Base-by-base conservation (phyloP, 106 monocot species). In the Phalaenopsis equestris region DNA sequence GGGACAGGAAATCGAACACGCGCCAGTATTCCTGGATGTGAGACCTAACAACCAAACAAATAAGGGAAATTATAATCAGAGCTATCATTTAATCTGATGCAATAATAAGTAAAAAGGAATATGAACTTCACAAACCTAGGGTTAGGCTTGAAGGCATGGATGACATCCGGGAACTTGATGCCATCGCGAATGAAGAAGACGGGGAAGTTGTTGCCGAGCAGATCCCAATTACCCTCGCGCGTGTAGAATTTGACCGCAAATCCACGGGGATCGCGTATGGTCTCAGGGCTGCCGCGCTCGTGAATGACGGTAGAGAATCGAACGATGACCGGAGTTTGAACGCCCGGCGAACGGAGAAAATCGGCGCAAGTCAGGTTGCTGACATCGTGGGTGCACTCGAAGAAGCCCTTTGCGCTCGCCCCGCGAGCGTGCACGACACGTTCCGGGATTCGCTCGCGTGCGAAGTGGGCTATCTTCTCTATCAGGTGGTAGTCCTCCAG, bases 11-110 rank as follows among this genome's bases (percentile, higher is more conserved):
- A 84, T 94, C 94, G 75, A 94, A 90, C 24, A 94, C 91, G 21
- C 94, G 75, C 94, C 94, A 94, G 81, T 94, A 94, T 80, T 94
- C 94, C 84, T 94, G 91, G 80, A 94, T 84, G 83, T 94, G 91
- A 19, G 93, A 94, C 75, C 77, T 87, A 43, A 23, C 23, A 7
- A 12, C 52, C 14, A 52, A 2, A 52, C 1, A 52, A 45, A 45
- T 45, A 45, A 45, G 6, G 6, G 6, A 45, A 45, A 45, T 45
- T 45, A 45, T 45, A 45, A 45, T 45, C 43, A n/a, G 21, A n/a
- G 19, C 57, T 4, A 0, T 57, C 14, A n/a, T 17, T 19, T 0
- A 17, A 57, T 10, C 11, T 48, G 48, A 48, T 48, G 48, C 1
- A 8, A 48, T 8, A 9, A 11, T 48, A 52, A 52, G 43, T 45